Evolutionary conservation across 2,329 filamentous ascomycete genomes (phyloP).

Genomic region (Aspergillus amoenus): DNA sequence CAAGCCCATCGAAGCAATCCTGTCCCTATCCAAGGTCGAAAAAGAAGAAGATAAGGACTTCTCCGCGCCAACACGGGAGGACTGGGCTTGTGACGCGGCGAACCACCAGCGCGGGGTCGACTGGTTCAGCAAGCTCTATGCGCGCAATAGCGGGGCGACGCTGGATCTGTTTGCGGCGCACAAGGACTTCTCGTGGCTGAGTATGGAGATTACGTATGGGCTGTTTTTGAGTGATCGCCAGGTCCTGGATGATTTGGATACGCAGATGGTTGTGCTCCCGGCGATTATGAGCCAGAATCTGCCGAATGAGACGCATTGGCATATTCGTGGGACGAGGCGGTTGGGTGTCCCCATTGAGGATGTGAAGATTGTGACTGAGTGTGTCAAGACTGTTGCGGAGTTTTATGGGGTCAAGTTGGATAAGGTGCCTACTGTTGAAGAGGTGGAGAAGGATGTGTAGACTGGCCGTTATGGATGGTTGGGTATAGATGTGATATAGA

Average conservation of each 20-base stretch:
- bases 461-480: neutral
- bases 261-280: conserved; percentile 44
- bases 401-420: conserved; percentile 30
- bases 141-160: conserved; percentile 45
- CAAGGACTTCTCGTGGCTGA: conserved; percentile 65
- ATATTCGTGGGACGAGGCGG: conserved; percentile 45
- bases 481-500: neutral
- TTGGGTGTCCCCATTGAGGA: conserved; percentile 42
- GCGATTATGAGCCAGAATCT: conserved; percentile 49
- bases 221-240: conserved; percentile 49
- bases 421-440: conserved; percentile 32
- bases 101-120: conserved; percentile 54
- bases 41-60: conserved; percentile 59
- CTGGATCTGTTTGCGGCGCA: conserved; percentile 33
- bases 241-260: conserved; percentile 43
- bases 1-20: conserved; percentile 61
- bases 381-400: conserved; percentile 28
- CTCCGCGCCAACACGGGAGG: conserved; percentile 50
- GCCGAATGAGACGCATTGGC: conserved; percentile 44
- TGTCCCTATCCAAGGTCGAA: conserved; percentile 55
- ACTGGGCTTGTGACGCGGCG: conserved; percentile 58
- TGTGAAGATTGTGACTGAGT: conserved; percentile 38
- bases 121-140: conserved; percentile 60
- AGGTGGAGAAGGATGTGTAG: conserved; percentile 33
- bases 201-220: conserved; percentile 70